A percentile compares a stretch with the other conserved stretches of the same genome.
Conservation (phyloP, 2,329 filamentous ascomycete species). For the Colletotrichum neosansevieriae region DNA sequence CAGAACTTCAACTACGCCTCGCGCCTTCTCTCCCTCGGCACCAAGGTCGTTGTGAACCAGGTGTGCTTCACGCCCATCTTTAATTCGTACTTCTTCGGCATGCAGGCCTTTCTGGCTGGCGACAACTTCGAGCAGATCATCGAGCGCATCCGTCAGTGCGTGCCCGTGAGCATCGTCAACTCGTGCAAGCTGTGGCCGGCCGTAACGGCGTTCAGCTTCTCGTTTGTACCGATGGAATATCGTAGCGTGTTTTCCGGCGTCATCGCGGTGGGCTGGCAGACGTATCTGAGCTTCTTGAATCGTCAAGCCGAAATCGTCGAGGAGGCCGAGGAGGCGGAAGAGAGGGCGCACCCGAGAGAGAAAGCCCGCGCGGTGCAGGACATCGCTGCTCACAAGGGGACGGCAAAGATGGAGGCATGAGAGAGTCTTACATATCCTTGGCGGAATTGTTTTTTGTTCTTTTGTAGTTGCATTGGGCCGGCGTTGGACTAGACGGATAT, state of each 20-base stretch:
- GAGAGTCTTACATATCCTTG: slow-evolving; percentile 8
- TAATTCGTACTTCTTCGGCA: slow-evolving; percentile 85
- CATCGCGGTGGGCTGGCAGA: slow-evolving; percentile 91
- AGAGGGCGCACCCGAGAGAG: slow-evolving; percentile 5
- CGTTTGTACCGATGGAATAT: slow-evolving; percentile 84
- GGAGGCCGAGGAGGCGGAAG: slow-evolving; percentile 26
- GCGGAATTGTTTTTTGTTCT: not conserved
- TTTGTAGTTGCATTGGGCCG: slow-evolving; percentile 34
- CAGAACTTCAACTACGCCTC: slow-evolving; percentile 87
- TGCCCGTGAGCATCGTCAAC: slow-evolving; percentile 82
- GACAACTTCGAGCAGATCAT: slow-evolving; percentile 72
- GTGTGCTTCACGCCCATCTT: slow-evolving; percentile 84
- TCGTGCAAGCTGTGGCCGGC: slow-evolving; percentile 90
- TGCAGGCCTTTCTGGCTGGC: slow-evolving; percentile 81
- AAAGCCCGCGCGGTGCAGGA: slow-evolving; percentile 27
- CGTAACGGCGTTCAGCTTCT: slow-evolving; percentile 87
- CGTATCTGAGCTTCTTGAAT: slow-evolving; percentile 87
- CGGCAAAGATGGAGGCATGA: slow-evolving; percentile 32
- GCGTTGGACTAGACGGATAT: slow-evolving; percentile 26
- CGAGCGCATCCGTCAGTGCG: slow-evolving; percentile 79
- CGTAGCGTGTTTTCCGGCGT: slow-evolving; percentile 83
- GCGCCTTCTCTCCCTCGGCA: slow-evolving; percentile 75
- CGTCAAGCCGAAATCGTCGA: slow-evolving; percentile 71
- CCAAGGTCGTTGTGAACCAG: slow-evolving; percentile 87
- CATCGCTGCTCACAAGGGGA: slow-evolving; percentile 10